Evolutionary conservation across 495 filamentous ascomycete species (phyloP).

Genomic region (Rostrohypoxylon terebratum): DNA sequence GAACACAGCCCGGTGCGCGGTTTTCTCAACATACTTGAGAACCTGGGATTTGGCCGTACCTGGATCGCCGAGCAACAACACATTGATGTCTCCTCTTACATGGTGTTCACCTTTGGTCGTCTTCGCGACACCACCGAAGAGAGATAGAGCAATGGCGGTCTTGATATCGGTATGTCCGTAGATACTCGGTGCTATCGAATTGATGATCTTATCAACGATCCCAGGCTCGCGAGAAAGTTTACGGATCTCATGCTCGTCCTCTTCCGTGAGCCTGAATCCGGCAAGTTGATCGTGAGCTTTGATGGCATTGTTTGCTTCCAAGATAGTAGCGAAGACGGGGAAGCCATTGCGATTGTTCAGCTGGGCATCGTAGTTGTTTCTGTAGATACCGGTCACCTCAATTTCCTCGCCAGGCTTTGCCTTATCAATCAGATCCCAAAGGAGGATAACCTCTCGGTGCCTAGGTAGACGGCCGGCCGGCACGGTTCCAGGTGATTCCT

Average conservation of each 20-base stretch:
- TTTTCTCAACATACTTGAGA: slow-evolving; percentile 98
- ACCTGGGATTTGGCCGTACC: slow-evolving; percentile 99
- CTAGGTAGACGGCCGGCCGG: slow-evolving; percentile 95
- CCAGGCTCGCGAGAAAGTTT: slow-evolving; percentile 86
- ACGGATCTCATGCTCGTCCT: slow-evolving; percentile 94
- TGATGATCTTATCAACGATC: slow-evolving; percentile 93
- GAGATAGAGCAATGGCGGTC: slow-evolving; percentile 91
- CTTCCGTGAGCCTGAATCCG: slow-evolving; percentile 94
- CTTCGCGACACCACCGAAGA: slow-evolving; percentile 97
- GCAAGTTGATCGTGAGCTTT: slow-evolving; percentile 98
- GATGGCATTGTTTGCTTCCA: slow-evolving; percentile 97
- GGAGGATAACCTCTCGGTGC: slow-evolving; percentile 92
- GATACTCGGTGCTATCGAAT: slow-evolving; percentile 95
- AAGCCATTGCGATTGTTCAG: slow-evolving; percentile 99
- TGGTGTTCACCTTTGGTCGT: slow-evolving; percentile 85
- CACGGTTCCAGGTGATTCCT: slow-evolving; percentile 97
- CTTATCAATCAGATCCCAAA: slow-evolving; percentile 96
- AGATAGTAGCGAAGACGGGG: slow-evolving; percentile 96
- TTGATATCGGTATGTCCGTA: slow-evolving; percentile 98
- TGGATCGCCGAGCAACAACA: slow-evolving; percentile 95
- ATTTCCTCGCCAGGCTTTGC: slow-evolving; percentile 99
- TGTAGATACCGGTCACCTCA: slow-evolving; percentile 96
- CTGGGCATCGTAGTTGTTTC: slow-evolving; percentile 97
- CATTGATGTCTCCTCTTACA: slow-evolving; percentile 98
- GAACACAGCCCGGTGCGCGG: slow-evolving; percentile 96